These are phyloP conservation scores for Diospyros lotus DNA, from an alignment of 148 eudicot species.

Conservation along the genomic window DNA sequence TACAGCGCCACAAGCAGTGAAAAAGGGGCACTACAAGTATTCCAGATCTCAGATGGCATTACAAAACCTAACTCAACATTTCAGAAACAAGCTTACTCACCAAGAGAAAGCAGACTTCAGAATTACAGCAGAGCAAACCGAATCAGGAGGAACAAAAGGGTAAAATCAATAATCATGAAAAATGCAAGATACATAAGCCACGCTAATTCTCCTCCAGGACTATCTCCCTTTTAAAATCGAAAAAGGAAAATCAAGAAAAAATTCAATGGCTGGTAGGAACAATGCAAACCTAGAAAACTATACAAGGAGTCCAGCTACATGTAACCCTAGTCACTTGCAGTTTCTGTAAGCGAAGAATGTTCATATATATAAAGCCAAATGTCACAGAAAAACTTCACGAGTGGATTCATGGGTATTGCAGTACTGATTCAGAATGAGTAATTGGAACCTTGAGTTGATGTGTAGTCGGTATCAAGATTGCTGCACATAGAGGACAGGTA, in stretches of 20 bases:
- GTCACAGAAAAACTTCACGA: no score
- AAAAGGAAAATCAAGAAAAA: not conserved
- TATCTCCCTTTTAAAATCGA: no score
- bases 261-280: not conserved
- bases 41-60: not conserved
- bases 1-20: no score
- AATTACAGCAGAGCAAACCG: conserved; percentile 1
- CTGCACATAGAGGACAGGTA: conserved; percentile 82
- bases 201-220: no score
- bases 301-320: no score
- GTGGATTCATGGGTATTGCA: not conserved
- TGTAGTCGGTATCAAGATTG: conserved; percentile 42
- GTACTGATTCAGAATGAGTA: not conserved
- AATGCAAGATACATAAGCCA: no score
- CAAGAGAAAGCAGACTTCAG: not conserved
- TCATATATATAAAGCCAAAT: not conserved
- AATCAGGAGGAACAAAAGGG: not conserved
- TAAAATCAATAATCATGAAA: not conserved
- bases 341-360: not conserved
- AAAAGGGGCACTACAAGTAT: no score
- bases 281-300: no score
- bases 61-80: not conserved
- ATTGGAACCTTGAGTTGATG: not conserved
- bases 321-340: no score
- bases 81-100: not conserved